These are phyloP conservation scores for Botrytis aclada DNA, from an alignment of 2,329 filamentous ascomycete genomes.

Conservation along the genomic window DNA sequence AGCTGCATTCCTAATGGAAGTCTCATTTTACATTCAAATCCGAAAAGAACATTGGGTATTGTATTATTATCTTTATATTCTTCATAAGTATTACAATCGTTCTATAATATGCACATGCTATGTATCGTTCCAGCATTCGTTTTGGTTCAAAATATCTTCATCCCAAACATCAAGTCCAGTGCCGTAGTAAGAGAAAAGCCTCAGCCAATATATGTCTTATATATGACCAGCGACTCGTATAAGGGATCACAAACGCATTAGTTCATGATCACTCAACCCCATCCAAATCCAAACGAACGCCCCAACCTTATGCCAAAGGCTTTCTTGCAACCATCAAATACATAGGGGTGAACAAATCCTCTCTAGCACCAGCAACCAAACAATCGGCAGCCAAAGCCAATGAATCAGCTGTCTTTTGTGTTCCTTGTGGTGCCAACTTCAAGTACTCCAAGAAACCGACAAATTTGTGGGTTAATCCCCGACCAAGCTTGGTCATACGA, in stretches of 20 bases:
- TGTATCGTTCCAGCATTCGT: neutral
- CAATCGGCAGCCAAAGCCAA: constrained; percentile 78
- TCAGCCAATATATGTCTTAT: neutral
- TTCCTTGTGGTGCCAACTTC: constrained; percentile 73
- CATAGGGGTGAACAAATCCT: constrained; percentile 96
- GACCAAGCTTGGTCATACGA: constrained; percentile 84
- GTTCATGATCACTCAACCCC: neutral
- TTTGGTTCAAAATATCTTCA: neutral
- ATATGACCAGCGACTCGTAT: neutral
- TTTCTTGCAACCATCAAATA: constrained; percentile 94
- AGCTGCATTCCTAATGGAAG: neutral
- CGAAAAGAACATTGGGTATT: neutral
- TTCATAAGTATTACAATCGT: constrained; percentile 19
- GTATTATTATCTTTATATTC: constrained; percentile 5
- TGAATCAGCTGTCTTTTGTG: constrained; percentile 92
- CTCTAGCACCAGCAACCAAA: constrained; percentile 77
- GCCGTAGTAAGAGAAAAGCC: neutral
- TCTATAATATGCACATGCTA: constrained; percentile 1
- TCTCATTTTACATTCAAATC: neutral
- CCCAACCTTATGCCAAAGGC: constrained; percentile 45
- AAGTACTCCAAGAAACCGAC: constrained; percentile 74
- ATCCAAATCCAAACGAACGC: neutral
- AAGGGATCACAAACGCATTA: neutral
- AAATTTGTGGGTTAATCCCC: constrained; percentile 70
- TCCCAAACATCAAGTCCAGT: constrained; percentile 8